Evolutionary conservation across 2,329 filamentous ascomycete genomes (phyloP).

Genomic region (Botrytis byssoidea): DNA sequence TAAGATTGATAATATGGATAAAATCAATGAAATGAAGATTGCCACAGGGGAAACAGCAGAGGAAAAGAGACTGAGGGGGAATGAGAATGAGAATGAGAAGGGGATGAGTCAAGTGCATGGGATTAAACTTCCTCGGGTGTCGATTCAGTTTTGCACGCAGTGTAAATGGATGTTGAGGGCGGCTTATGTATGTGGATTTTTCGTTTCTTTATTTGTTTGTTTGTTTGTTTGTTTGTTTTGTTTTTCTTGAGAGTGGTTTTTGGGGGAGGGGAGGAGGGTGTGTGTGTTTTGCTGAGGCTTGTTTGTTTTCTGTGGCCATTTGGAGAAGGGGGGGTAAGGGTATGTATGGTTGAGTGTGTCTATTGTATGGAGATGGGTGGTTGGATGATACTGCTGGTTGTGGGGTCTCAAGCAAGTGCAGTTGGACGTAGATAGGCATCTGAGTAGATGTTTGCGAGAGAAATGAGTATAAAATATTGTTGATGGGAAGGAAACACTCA

Average conservation of each 20-base stretch:
- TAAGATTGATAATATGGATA: neutral
- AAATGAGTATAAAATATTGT: too few relatives aligned
- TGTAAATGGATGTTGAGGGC: conserved; percentile 86
- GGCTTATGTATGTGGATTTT: conserved; percentile 64
- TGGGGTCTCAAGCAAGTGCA: neutral
- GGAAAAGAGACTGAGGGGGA: neutral
- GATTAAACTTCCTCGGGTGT: conserved; percentile 59
- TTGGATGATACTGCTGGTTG: neutral
- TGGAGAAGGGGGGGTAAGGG: neutral
- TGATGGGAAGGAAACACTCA: neutral
- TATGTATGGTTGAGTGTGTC: neutral
- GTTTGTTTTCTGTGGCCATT: neutral
- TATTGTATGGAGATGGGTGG: neutral
- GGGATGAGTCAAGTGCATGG: neutral
- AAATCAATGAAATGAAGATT: neutral
- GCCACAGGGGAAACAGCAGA: neutral
- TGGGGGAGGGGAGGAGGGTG: too few relatives aligned
- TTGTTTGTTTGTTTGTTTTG: neutral
- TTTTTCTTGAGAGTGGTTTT: neutral
- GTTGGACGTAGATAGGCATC: neutral
- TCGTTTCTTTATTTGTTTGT: neutral
- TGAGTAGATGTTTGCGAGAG: neutral
- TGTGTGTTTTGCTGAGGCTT: neutral
- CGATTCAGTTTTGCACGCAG: conserved; percentile 91
- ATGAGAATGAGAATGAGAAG: neutral